These are phyloP conservation scores for Leptographium radiaticola DNA, from an alignment of 2,329 filamentous ascomycete genomes.

Conservation along the genomic window DNA sequence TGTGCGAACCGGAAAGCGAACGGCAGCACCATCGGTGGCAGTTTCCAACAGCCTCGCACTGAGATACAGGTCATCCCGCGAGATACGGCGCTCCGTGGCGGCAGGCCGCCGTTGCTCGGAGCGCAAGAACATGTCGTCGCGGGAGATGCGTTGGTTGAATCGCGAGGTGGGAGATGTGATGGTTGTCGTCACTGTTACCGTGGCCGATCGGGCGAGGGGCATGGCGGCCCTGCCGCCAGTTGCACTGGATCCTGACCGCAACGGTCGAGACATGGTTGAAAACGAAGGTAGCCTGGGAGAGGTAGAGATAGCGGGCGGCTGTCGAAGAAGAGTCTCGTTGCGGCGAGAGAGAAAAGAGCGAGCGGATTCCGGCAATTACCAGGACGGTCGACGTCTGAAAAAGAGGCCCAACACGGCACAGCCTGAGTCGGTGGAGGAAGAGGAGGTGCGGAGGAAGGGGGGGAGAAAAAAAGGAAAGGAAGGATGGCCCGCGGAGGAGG, in stretches of 20 bases:
- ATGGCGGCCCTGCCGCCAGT: not conserved
- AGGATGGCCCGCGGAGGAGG: not conserved
- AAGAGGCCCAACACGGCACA: conserved; percentile 22
- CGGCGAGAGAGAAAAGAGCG: conserved; percentile 7
- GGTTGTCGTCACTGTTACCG: not conserved
- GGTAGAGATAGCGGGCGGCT: not conserved
- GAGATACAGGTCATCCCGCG: conserved; percentile 27
- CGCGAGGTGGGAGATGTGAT: not conserved
- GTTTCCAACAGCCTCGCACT: conserved; percentile 5
- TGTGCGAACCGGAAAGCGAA: not conserved
- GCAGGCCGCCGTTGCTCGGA: not conserved
- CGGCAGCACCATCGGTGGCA: not conserved
- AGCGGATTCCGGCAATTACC: conserved; percentile 19
- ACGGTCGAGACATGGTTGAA: conserved; percentile 6
- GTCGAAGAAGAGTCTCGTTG: conserved; percentile 8
- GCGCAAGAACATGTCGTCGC: not conserved
- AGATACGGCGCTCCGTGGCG: conserved; percentile 15
- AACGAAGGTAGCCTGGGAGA: not conserved
- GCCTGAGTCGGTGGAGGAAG: not conserved
- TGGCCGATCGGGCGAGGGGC: not conserved
- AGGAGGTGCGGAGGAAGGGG: not conserved
- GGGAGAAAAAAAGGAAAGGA: not conserved
- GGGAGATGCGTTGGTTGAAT: not conserved
- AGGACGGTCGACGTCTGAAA: conserved; percentile 19
- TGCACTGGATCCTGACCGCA: not conserved